Evolutionary conservation across 352 stramenopile species (phyloP), one percentile per base, ranked within the genome.

Genomic region (Pythium phragmiticola): DNA sequence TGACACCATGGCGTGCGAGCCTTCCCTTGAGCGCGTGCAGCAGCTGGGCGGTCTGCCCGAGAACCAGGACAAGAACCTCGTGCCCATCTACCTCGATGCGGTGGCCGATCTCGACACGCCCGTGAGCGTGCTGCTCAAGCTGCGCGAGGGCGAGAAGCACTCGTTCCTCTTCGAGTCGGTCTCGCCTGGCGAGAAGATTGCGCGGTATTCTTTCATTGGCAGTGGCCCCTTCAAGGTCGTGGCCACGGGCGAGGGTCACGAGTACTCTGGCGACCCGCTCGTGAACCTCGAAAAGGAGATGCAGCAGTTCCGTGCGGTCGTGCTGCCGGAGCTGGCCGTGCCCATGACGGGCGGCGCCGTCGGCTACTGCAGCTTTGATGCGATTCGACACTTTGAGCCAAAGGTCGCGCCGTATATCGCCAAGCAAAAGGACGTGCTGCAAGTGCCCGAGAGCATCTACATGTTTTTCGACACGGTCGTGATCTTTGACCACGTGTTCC

Each of bases 381-480:
- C 86, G 21, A 92, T 96, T 37, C 85, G 86, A 37, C 85, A 95
- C 74, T 96, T 96, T 69, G 88, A 96, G 52, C 87, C 85, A 42
- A 89, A 80, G 64, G 77, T 95, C 34, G 85, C 83, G 45, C 85
- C 87, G 3, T 92, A 82, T 57, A 76, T 96, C 37, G 82, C 84
- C 26, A 68, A 70, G 8, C 88, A 96, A 61, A 78, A 74, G 48
- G 87, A 96, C 61, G 78, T 94, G 59, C 66, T 96, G 16, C 62
- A 88, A 33, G 82, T 95, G 19, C 88, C 88, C 16, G 88, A 96
- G 72, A 94, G 85, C 65, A 89, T 94, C 66, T 96, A 94, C 71
- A 96, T 96, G 88, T 85, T 96, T 63, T 94, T 94, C 46, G 82
- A 95, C 72, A 95, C 87, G 56, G 77, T 95, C 43, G 82, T 96